These are phyloP conservation scores for Pichia kudriavzevii DNA, from an alignment of 1,139 yeast species.

Conservation along the genomic window DNA sequence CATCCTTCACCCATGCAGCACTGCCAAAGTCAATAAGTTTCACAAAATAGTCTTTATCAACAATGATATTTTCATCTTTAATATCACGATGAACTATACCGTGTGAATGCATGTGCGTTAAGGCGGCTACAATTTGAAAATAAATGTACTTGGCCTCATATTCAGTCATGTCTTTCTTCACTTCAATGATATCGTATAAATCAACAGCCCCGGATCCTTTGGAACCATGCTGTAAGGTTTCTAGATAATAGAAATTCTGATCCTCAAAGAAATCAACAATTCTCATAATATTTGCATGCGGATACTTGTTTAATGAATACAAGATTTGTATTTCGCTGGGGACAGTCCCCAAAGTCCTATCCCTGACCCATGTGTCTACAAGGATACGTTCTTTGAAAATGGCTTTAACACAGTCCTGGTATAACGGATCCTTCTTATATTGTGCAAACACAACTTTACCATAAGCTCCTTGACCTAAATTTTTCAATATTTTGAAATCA, in stretches of 20 bases:
- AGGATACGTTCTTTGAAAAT: conserved; percentile 86
- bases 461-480: conserved; percentile 94
- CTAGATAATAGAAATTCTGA: conserved; percentile 77
- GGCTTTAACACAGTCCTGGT: conserved; percentile 74
- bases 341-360: conserved; percentile 80
- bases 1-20: conserved; percentile 82
- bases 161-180: conserved; percentile 72
- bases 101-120: conserved; percentile 70
- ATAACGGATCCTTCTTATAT: conserved; percentile 53
- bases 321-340: conserved; percentile 93
- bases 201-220: conserved; percentile 72
- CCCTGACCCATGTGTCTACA: conserved; percentile 97
- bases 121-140: conserved; percentile 69
- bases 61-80: conserved; percentile 89
- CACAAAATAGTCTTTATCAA: conserved; percentile 67
- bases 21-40: conserved; percentile 93
- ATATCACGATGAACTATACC: conserved; percentile 93
- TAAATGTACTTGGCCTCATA: conserved; percentile 69
- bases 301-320: conserved; percentile 65
- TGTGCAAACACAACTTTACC: conserved; percentile 83
- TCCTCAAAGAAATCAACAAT: conserved; percentile 90
- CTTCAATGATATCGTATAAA: conserved; percentile 83
- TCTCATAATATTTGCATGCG: conserved; percentile 81
- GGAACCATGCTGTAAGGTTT: conserved; percentile 80
- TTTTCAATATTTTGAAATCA: conserved; percentile 64